Base-by-base conservation (phyloP, 805 yeast genomes). In the Maudiozyma saulgeensis region DNA sequence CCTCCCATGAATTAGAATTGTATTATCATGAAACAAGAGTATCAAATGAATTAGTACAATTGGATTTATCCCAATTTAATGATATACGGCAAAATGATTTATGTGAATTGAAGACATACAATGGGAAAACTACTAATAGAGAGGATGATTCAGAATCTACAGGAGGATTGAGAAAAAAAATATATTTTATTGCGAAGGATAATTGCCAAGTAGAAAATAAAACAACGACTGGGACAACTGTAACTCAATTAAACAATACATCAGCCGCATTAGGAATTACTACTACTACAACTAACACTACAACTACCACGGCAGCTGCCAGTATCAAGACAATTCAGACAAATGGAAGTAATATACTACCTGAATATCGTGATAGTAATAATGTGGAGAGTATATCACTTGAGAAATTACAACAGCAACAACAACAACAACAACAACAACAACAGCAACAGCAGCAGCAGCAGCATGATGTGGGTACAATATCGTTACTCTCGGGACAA, bases 71-170 rank as follows among this genome's bases (percentile, higher is more conserved):
- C 0, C 68, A 78, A 3, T 54, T 87, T 0, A 84, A 87, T 0
- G 84, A 83, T 0, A 77, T 86, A 1, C 70, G 71, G 48, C 80
- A 74, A n/a, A 96, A 95, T 16, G 87, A 84, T 58, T 66, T 87
- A 7, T 90, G 87, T 21, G 95, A 87, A 62, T 58, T 85, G 42
- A 76, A 72, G 53, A 74, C 81, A 31, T 71, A 76, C 28, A 70
- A 67, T 46, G 60, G 58, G 41, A 49, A 48, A 41, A 60, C 43
- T 18, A 23, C 49, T 31, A 48, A 46, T 45, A 8, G 21, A 7
- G 8, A 19, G 13, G 9, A 38, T 13, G 18, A 42, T 23, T 28
- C 25, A 23, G 46, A 44, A 4, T 19, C 12, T 8, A 25, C n/a
- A 3, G 25, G 21, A 39, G 19, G n/a, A 39, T 19, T 31, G 23